Conservation (phyloP, 139 green algal species). For the Tetradesmus lagerheimii region DNA sequence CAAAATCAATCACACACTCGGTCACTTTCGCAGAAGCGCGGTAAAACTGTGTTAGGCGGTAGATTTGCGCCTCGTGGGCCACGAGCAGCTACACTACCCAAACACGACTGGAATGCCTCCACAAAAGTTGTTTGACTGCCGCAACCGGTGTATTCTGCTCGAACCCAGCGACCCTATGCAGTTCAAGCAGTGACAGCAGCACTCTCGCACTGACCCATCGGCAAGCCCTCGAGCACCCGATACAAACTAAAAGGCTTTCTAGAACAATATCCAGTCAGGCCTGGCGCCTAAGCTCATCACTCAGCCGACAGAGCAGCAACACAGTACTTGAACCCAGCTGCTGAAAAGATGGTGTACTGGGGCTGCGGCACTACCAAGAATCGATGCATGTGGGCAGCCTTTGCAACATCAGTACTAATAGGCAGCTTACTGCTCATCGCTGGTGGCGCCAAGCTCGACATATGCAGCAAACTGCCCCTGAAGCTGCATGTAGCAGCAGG, state of each 20-base stretch:
- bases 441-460: constrained; percentile 18
- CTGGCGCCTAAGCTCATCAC: neutral
- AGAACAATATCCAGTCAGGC: too few relatives aligned
- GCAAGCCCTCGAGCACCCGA: too few relatives aligned
- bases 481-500: constrained; percentile 18
- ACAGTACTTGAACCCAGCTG: neutral
- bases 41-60: neutral
- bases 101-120: too few relatives aligned
- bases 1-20: too few relatives aligned
- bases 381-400: constrained; percentile 4
- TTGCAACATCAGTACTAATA: neutral
- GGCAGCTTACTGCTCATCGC: constrained; percentile 27
- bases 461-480: constrained; percentile 10
- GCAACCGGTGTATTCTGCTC: neutral
- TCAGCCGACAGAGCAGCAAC: neutral
- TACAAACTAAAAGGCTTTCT: too few relatives aligned
- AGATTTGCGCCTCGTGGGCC: neutral
- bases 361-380: constrained; percentile 30
- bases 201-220: neutral
- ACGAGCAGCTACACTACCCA: neutral
- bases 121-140: neutral
- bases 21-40: neutral
- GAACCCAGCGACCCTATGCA: neutral
- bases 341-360: constrained; percentile 35
- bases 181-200: neutral